phyloP scores from a whole-genome alignment of 2,329 filamentous ascomycete species.

The Truncatella angustata region DNA sequence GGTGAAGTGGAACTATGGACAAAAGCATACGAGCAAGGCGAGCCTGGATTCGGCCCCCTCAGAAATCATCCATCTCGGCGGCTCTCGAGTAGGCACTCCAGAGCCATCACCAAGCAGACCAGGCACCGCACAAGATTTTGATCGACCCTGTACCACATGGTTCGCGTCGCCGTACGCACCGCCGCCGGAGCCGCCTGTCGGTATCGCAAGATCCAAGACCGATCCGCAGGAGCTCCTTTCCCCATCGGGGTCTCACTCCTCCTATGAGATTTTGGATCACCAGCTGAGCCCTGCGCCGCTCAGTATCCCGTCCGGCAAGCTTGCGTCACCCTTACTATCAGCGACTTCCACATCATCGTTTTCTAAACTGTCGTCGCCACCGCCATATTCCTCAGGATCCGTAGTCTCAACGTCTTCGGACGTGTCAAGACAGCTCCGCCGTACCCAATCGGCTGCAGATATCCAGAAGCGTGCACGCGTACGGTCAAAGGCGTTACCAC shows the following conservation, averaged over 20 bases:
- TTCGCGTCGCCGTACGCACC: not conserved
- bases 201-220: not conserved
- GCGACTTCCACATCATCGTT: conserved; percentile 3
- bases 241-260: not conserved
- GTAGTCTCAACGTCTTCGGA: not conserved
- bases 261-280: not conserved
- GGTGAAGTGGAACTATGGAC: conserved; percentile 11
- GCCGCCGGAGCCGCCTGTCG: conserved; percentile 3
- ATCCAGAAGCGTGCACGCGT: conserved; percentile 9
- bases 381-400: not conserved
- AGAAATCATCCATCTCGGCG: conserved; percentile 13
- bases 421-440: conserved; percentile 14
- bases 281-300: conserved; percentile 4
- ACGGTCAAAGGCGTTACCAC: conserved; percentile 14
- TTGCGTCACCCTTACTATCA: not conserved
- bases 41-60: not conserved
- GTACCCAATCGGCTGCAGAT: conserved; percentile 22
- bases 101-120: not conserved
- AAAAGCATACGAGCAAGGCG: not conserved
- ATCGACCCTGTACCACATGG: conserved; percentile 2
- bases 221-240: conserved; percentile 1
- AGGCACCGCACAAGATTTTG: not conserved
- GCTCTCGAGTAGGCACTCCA: conserved; percentile 8
- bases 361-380: not conserved
- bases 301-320: not conserved